Conservation (phyloP, 495 filamentous ascomycete genomes). For the Aspergillus olivimuriae region DNA sequence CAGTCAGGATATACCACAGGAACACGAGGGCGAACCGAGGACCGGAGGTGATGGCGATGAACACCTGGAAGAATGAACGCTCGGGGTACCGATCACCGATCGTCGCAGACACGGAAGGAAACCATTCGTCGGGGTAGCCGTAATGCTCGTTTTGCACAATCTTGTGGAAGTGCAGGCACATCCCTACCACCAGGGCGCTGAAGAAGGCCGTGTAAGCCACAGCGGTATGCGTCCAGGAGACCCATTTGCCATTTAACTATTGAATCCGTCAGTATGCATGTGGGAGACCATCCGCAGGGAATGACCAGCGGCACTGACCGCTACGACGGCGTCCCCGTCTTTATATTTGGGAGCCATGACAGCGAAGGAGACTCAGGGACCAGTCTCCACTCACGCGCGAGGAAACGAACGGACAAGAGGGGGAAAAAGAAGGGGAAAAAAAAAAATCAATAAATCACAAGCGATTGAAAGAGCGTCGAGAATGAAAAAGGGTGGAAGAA, state of each 20-base stretch:
- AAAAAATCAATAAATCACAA: slow-evolving; percentile 25
- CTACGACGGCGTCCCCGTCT: slow-evolving; percentile 77
- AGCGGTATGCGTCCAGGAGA: slow-evolving; percentile 80
- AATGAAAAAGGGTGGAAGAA: slow-evolving; percentile 11
- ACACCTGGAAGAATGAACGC: slow-evolving; percentile 90
- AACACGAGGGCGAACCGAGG: slow-evolving; percentile 89
- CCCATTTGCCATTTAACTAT: slow-evolving; percentile 83
- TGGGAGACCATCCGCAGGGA: slow-evolving; percentile 11
- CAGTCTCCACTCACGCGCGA: slow-evolving; percentile 7
- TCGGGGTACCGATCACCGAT: slow-evolving; percentile 98
- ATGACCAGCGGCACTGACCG: slow-evolving; percentile 47
- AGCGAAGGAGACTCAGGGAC: slow-evolving; percentile 19
- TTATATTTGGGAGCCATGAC: slow-evolving; percentile 79
- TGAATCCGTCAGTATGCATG: slow-evolving; percentile 1
- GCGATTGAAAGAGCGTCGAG: background rate
- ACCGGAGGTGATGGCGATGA: slow-evolving; percentile 93
- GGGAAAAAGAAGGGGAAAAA: slow-evolving; percentile 22
- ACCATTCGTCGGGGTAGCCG: slow-evolving; percentile 97
- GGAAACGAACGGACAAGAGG: slow-evolving; percentile 17
- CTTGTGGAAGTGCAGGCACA: slow-evolving; percentile 86
- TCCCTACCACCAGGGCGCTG: slow-evolving; percentile 79
- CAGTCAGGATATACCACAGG: slow-evolving; percentile 87
- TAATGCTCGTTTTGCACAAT: slow-evolving; percentile 98
- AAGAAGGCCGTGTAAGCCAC: slow-evolving; percentile 87
- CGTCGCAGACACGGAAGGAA: slow-evolving; percentile 96